phyloP scores from a whole-genome alignment of 768 basidiomycete genomes.

The Rhodocollybia butyracea region DNA sequence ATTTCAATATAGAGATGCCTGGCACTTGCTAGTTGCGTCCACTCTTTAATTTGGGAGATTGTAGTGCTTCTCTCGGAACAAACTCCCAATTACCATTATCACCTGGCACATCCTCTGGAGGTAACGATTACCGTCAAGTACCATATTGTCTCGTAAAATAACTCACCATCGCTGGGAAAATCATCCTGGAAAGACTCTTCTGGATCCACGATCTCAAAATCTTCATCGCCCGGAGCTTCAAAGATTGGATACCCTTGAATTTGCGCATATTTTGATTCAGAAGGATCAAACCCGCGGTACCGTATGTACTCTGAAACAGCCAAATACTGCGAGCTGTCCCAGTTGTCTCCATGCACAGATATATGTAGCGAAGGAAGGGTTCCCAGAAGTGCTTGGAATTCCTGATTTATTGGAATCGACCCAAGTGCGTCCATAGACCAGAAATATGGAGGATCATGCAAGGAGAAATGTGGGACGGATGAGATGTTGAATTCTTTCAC shows the following conservation, averaged over 20 bases:
- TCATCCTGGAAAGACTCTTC: no score
- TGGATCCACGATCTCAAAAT: no score
- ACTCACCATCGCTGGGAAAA: no score
- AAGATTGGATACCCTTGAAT: not conserved
- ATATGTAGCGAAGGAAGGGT: not conserved
- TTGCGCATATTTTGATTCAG: not conserved
- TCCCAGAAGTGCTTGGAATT: not conserved
- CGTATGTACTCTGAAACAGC: not conserved
- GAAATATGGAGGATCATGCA: not conserved
- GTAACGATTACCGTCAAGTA: no score
- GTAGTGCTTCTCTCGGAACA: no score
- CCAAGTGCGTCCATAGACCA: not conserved
- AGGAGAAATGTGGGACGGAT: not conserved
- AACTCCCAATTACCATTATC: no score
- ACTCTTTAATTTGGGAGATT: no score
- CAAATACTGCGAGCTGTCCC: not conserved
- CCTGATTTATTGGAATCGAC: not conserved
- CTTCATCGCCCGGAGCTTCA: no score
- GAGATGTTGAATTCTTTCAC: not conserved
- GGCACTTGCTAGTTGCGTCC: no score
- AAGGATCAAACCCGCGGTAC: not conserved
- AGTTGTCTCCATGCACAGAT: not conserved
- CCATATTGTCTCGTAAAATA: no score
- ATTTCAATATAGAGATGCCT: no score
- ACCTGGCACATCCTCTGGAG: no score